Base-by-base conservation (phyloP, 1,284 basidiomycete species). In the Ganoderma meredithae region DNA sequence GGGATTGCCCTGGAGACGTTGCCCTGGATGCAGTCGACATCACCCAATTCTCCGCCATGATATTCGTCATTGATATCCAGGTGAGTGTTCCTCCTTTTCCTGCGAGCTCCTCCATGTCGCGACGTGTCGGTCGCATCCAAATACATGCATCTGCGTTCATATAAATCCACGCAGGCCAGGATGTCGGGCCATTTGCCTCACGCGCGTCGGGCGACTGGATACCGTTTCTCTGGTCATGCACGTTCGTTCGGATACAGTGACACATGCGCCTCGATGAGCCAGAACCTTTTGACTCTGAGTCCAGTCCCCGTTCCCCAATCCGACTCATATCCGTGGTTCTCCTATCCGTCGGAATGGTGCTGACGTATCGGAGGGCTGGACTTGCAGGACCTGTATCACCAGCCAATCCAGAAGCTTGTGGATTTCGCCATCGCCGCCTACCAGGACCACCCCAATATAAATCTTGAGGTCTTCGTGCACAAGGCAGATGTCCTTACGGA, bases 21-120 rank as follows among this genome's bases (percentile, higher is more conserved):
- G 90, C 94, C 5, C 85, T 92, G 3, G 91, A 95, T 36, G 88
- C 89, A 22, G 85, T 96, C 27, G 91, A 90, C 22, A 86, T 96
- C 31, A 86, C 88, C 53, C 85, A 91, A 40, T 95, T 96, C 76
- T 86, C 92, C 0, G 90, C 91, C 0, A 85, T 99, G 72, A 90
- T 99, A 44, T 99, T 97, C 76, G 96, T 99, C n/a, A 94, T 99
- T 75, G 97, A 99, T 77, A 97, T 98, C 68, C 94, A 96, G 80
- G 95, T 95, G 25, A 61, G 69, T 56, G 9, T 8, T 15, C 4
- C 36, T 40, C 33, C 33, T 59, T 40, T 40, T 22, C 31, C 56
- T 33, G 4, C 9, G 55, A 36, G 13, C 3, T 27, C 55, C 6
- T 12, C 55, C 55, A 9, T 39, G 19, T n/a, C 33, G 36, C 19